Conservation (phyloP, 1,284 basidiomycete species). For the Pyrrhoderma lamaoense region DNA sequence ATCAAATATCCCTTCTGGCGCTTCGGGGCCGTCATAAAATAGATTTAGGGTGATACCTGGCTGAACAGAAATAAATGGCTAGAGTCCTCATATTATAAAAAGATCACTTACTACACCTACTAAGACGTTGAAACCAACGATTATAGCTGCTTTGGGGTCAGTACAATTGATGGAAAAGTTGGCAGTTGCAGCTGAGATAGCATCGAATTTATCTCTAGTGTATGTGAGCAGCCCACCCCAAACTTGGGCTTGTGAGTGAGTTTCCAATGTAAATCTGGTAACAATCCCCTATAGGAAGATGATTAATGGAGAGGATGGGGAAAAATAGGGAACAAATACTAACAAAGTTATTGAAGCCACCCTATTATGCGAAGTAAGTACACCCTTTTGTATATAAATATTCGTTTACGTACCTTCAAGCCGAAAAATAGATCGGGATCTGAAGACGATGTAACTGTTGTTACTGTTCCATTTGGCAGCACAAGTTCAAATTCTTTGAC, state of each 20-base stretch:
- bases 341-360: slow-evolving; percentile 56
- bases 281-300: slow-evolving; percentile 43
- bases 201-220: slow-evolving; percentile 30
- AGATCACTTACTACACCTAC: slow-evolving; percentile 30
- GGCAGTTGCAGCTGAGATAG: slow-evolving; percentile 38
- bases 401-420: slow-evolving; percentile 30
- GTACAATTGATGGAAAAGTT: slow-evolving; percentile 41
- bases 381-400: background rate
- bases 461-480: slow-evolving; percentile 37
- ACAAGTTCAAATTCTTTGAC: slow-evolving; percentile 41
- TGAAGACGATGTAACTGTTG: slow-evolving; percentile 31
- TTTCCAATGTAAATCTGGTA: slow-evolving; percentile 47
- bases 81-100: background rate
- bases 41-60: slow-evolving; percentile 31
- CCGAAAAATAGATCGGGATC: slow-evolving; percentile 41
- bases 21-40: slow-evolving; percentile 47
- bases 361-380: slow-evolving; percentile 30
- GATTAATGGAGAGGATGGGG: background rate
- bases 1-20: slow-evolving; percentile 44
- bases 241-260: slow-evolving; percentile 46
- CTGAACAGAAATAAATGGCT: slow-evolving; percentile 22
- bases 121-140: slow-evolving; percentile 46
- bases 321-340: slow-evolving; percentile 18
- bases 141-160: slow-evolving; percentile 55
- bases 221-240: slow-evolving; percentile 54